Evolutionary conservation across 495 filamentous ascomycete species (phyloP), one percentile per base, ranked within the genome.

Genomic region (Physcia stellaris): DNA sequence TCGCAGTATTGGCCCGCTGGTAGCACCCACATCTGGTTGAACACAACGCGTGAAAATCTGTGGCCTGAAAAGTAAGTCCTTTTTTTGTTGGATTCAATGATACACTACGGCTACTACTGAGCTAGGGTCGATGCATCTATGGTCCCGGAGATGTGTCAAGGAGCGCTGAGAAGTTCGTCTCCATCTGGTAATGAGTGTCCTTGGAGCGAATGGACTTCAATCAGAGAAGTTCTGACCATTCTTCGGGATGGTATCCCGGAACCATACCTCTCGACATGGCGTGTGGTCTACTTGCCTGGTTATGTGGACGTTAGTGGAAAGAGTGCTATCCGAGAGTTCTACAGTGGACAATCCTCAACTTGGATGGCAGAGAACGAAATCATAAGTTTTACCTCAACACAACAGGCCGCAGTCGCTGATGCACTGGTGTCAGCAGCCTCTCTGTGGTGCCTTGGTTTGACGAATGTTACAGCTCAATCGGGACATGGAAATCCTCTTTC

Each of bases 1-100:
- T 24, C 43, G 12, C 40, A 46, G 20, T 42, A 43, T 24, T 50
- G 46, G 49, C 49, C 46, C 4, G 52, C 35, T 17, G 52, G 52
- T 13, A 42, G 37, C 5, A 55, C 49, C 2, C 22, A 42, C 13
- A 47, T 55, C 18, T 55, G 50, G 49, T 32, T 52, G 9, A 55
- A 55, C 30, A 35, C 41, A 4, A 55, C 49, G 3, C 19, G 30
- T 24, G 37, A 52, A 15, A 37, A 49, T 7, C 23, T 55, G 11
- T 55, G 49, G 49, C 49, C 49, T 19, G 9, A 2, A 16, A 22
- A 18, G 41, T 44, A 0, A 30, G 41, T 37, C 18, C 11, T n/a
- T 10, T 18, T 17, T 1, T 13, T 17, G 7, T 1, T 31, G 27
- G 0, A 6, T 29, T 11, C 16, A 7, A 19, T 13, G 22, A 6